A percentile compares a stretch with the other conserved stretches of the same genome.
These are phyloP conservation scores for Bimuria novae-zelandiae DNA, from an alignment of 2,329 filamentous ascomycete genomes.

Conservation along the genomic window DNA sequence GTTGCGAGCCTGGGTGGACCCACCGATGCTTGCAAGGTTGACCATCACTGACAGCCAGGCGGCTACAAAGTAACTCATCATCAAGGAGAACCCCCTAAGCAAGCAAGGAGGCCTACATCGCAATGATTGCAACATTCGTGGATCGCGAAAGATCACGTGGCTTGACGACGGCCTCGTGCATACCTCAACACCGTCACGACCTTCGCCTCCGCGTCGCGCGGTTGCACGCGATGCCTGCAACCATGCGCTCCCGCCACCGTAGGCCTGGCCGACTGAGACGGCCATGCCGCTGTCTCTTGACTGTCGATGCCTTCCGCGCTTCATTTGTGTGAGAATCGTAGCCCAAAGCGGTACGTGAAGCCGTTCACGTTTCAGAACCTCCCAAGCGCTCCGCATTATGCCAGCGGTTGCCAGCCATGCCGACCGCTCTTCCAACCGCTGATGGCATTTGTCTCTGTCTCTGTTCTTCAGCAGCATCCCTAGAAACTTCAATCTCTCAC, in stretches of 20 bases:
- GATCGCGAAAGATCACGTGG: too few relatives aligned
- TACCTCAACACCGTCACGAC: conserved; percentile 16
- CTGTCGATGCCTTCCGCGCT: conserved; percentile 41
- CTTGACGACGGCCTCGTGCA: neutral
- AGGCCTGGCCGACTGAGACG: conserved; percentile 36
- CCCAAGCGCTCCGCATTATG: conserved; percentile 39
- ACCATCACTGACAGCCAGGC: too few relatives aligned
- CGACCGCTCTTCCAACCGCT: conserved; percentile 31
- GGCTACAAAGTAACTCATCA: too few relatives aligned
- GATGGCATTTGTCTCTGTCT: conserved; percentile 30
- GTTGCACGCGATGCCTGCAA: conserved; percentile 8
- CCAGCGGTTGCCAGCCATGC: conserved; percentile 41
- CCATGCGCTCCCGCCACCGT: conserved; percentile 18
- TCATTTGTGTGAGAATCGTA: conserved; percentile 44
- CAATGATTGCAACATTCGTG: too few relatives aligned
- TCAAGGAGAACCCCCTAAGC: too few relatives aligned
- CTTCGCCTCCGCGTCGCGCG: conserved; percentile 10
- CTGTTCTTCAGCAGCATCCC: conserved; percentile 27
- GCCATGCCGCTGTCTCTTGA: conserved; percentile 26
- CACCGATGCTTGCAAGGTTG: too few relatives aligned
- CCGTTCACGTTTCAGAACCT: conserved; percentile 41
- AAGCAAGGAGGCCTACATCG: too few relatives aligned
- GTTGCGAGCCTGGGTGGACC: too few relatives aligned
- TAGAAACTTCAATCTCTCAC: conserved; percentile 31
- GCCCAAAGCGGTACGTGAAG: conserved; percentile 43